Percentiles rank a stretch among this genome's conserved stretches.
These are phyloP conservation scores for Pythium biforme DNA, from an alignment of 352 stramenopile species.

Conservation along the genomic window DNA sequence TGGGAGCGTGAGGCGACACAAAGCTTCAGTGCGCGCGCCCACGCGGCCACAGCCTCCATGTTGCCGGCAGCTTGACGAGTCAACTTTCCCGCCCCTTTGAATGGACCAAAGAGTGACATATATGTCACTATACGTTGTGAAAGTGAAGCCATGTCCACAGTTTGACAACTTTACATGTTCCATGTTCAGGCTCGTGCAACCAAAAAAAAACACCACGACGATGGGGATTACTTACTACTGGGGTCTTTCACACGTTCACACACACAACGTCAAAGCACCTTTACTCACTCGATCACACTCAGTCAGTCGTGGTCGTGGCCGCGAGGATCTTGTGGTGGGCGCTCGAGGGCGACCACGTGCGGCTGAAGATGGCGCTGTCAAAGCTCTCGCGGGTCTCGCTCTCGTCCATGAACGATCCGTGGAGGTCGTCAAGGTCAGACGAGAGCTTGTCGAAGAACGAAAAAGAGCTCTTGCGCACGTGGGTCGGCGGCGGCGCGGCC, in stretches of 20 bases:
- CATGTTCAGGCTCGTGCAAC: too few relatives aligned
- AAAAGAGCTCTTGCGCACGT: slow-evolving; percentile 72
- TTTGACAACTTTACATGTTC: too few relatives aligned
- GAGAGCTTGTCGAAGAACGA: slow-evolving; percentile 88
- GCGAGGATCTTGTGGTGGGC: slow-evolving; percentile 29
- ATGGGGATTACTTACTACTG: too few relatives aligned
- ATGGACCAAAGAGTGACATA: slow-evolving; percentile 9
- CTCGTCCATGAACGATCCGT: slow-evolving; percentile 41
- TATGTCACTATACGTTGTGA: slow-evolving; percentile 17
- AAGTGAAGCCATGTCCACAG: too few relatives aligned
- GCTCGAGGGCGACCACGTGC: slow-evolving; percentile 29
- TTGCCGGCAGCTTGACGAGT: neutral
- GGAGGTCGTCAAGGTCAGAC: slow-evolving; percentile 59
- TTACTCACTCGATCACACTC: neutral
- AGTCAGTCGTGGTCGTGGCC: slow-evolving; percentile 20
- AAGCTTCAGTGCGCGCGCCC: slow-evolving; percentile 16
- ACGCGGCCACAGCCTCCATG: neutral
- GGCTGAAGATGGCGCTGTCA: slow-evolving; percentile 29
- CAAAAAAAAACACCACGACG: too few relatives aligned
- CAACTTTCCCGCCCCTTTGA: slow-evolving; percentile 6
- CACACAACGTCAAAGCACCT: neutral
- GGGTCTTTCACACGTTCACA: too few relatives aligned
- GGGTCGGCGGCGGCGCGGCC: slow-evolving; percentile 22
- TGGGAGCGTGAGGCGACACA: slow-evolving; percentile 13
- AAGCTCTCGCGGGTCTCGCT: slow-evolving; percentile 24